phyloP scores from a whole-genome alignment of 257 asterid species.

The Solanum neorickii region DNA sequence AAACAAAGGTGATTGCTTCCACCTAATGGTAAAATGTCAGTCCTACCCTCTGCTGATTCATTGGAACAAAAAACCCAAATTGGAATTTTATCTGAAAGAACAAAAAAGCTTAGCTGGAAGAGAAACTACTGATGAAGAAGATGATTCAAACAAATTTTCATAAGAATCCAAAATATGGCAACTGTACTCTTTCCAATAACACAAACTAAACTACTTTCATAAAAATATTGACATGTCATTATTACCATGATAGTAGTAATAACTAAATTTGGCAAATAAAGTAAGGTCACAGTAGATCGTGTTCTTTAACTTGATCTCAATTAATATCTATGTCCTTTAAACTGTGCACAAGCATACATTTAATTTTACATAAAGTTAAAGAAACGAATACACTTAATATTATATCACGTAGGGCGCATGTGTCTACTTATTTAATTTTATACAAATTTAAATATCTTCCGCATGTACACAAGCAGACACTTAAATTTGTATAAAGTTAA shows the following conservation, averaged over 20 bases:
- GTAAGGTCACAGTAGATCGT: fast-evolving
- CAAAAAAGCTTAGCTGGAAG: slow-evolving; percentile 38
- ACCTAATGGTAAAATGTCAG: slow-evolving; percentile 4
- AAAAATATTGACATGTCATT: background rate
- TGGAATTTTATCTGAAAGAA: slow-evolving; percentile 9
- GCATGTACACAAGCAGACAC: fast-evolving
- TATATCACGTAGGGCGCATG: no score
- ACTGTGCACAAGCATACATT: fast-evolving
- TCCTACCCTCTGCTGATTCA: slow-evolving; percentile 15
- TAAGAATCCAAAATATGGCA: slow-evolving; percentile 19
- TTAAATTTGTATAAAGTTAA: no score
- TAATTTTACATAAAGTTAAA: no score
- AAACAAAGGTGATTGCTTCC: slow-evolving; percentile 6
- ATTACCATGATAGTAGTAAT: background rate
- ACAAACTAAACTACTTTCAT: background rate
- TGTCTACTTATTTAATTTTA: background rate
- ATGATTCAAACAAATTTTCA: slow-evolving; percentile 13
- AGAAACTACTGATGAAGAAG: slow-evolving; percentile 11
- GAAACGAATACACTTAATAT: background rate
- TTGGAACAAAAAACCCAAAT: background rate
- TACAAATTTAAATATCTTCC: no score
- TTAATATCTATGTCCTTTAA: no score
- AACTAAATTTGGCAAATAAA: background rate
- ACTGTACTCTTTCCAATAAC: background rate
- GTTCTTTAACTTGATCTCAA: background rate